Base-by-base conservation (phyloP, 345 rosid genomes). In the Trapa bicornis region DNA sequence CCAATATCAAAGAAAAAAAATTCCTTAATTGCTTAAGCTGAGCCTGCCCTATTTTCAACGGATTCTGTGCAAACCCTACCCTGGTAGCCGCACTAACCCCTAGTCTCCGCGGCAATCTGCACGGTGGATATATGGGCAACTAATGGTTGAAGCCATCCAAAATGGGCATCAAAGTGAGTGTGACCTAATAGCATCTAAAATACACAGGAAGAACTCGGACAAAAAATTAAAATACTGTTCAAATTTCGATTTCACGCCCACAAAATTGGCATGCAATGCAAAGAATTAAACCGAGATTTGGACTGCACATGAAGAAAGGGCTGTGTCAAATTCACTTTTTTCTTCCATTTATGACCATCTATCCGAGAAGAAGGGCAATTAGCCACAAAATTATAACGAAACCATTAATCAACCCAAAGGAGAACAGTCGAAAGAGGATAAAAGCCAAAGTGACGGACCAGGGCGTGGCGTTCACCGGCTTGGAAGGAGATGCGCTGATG, bases 401-500 rank as follows among this genome's bases (percentile, higher is more conserved):
- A 1, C 60, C 60, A n/a, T 35, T 47, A 29, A 64, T 22, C 29
- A 22, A 11, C 47, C 66, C 15, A 41, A 64, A 64, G 66, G 47
- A 37, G 66, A 11, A 13, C 47, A 54, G 1, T 13, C 9, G 58
- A 32, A 53, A 53, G 36, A 45, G 13, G 11, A 22, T 45, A 45
- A 67, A 67, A 13, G 66, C 47, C 32, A 56, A 48, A 66, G 64
- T 47, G 61, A 11, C 66, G n/a, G 13, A 88, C 96, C 86, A 86
- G 45, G 1, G 87, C 84, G 73, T 87, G 78, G 61, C 96, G 96
- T 76, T 88, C 96, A 6, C 96, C 92, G 65, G 96, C 82, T 69
- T 81, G 96, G 82, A 86, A 86, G 76, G 89, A 83, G 68, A 81
- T 81, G 50, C 88, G 88, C 77, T 86, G 89, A 45, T 88, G 87